Conservation (phyloP, 352 stramenopile genomes). For the Phytopythium oedochilum region DNA sequence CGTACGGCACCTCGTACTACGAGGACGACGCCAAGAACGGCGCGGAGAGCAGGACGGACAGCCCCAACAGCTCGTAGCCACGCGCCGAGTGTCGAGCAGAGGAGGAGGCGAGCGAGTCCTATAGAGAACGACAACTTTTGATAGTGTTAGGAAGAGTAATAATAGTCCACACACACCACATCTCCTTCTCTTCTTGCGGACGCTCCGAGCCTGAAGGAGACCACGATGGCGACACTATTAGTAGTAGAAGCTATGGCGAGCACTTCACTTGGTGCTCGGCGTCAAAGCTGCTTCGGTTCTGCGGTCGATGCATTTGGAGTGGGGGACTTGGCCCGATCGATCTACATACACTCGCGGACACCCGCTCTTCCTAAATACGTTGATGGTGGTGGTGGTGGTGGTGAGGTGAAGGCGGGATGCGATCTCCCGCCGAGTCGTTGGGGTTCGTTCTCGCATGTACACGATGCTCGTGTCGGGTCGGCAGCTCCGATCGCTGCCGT, state of each 20-base stretch:
- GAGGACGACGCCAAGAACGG: slow-evolving; percentile 75
- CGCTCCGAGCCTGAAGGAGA: too few relatives aligned
- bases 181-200: too few relatives aligned
- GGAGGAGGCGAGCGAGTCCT: background rate
- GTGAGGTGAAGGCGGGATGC: background rate
- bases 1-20: slow-evolving; percentile 87
- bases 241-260: too few relatives aligned
- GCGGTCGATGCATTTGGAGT: too few relatives aligned
- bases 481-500: too few relatives aligned
- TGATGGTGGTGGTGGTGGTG: too few relatives aligned
- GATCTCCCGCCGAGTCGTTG: background rate
- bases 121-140: slow-evolving; percentile 7
- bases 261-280: too few relatives aligned
- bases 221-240: too few relatives aligned
- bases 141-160: slow-evolving; percentile 6
- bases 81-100: too few relatives aligned
- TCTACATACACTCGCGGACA: background rate
- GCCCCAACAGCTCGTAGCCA: background rate
- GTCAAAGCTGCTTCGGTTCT: too few relatives aligned
- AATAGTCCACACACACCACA: background rate
- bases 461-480: background rate
- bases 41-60: background rate
- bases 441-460: background rate
- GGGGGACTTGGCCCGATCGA: background rate
- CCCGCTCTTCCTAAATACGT: background rate